Evolutionary conservation across 495 filamentous ascomycete species (phyloP), one percentile per base, ranked within the genome.

Genomic region (Trichocladium uniseriatum): DNA sequence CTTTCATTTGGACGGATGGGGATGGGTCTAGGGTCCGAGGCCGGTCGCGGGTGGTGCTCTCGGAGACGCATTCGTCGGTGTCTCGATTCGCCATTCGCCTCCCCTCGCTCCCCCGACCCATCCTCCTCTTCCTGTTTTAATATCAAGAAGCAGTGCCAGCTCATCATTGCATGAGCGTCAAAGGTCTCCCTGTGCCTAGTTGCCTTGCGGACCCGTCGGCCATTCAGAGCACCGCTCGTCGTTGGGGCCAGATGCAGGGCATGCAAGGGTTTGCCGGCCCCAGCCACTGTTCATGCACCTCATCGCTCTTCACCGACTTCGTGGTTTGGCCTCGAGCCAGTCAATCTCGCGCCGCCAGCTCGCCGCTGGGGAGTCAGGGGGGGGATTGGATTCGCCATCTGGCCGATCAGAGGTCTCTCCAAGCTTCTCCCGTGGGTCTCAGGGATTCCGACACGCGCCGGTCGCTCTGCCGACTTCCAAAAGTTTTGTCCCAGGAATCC

Each of bases 151-250:
- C 78, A 78, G 65, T 88, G 86, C 82, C 86, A 89, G 81, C 86
- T 87, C 86, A 89, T 87, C 84, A 83, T 69, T 86, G 83, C 86
- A 83, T 87, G 76, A 75, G 71, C 70, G 69, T 73, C 67, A 68
- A n/a, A 72, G 71, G 70, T 69, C 72, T 70, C 68, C 67, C 68
- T 73, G 67, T 70, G 68, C 73, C 71, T 74, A 69, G 71, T 65
- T 59, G 62, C 62, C 62, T 63, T 56, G 60, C 56, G 53, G 35
- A 52, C 48, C 38, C 55, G 43, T 59, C 56, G 29, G 36, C 65
- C 64, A 66, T 54, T 68, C 60, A 69, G 36, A 62, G 50, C 8
- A 47, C 38, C 49, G 55, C 49, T 52, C 43, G 45, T 52, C 59
- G 54, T 60, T 69, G 62, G 68, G 69, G 59, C 55, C 68, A 66